Evolutionary conservation across 2,329 filamentous ascomycete genomes (phyloP).

Genomic region (Pseudocercospora musae): DNA sequence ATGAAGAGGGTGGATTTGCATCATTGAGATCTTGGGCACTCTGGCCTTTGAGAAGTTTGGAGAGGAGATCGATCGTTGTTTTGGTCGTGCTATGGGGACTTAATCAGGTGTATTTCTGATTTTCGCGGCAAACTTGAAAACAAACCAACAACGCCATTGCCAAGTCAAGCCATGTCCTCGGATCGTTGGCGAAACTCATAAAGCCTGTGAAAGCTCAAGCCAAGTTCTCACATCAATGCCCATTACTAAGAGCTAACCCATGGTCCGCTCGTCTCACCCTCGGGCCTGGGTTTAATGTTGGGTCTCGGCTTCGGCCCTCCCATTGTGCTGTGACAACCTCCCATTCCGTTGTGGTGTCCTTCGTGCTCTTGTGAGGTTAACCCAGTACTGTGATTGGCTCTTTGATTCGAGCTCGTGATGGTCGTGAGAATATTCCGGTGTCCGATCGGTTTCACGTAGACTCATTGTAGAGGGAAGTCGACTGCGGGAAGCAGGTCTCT

Average conservation of each 20-base stretch:
- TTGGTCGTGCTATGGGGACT: neutral
- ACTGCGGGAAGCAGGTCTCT: neutral
- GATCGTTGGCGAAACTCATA: no score
- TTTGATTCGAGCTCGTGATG: neutral
- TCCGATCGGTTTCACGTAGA: neutral
- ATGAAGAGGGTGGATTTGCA: neutral
- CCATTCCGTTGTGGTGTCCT: neutral
- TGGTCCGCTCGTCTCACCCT: no score
- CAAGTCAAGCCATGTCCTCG: neutral
- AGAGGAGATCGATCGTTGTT: neutral
- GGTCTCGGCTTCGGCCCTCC: neutral
- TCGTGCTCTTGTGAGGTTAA: neutral
- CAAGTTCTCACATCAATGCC: no score
- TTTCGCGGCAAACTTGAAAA: neutral
- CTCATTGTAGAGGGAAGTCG: neutral
- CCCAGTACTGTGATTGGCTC: neutral
- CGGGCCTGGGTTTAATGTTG: neutral
- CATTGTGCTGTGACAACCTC: neutral
- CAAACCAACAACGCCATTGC: neutral
- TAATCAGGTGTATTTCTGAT: neutral
- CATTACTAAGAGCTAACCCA: no score
- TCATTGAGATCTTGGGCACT: neutral
- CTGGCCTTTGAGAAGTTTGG: neutral
- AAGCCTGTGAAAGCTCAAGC: no score
- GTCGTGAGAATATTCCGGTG: neutral